A percentile compares a stretch with the other conserved stretches of the same genome.
Evolutionary conservation across 2,329 filamentous ascomycete genomes (phyloP).

Genomic region (Stachybotrys chartarum): DNA sequence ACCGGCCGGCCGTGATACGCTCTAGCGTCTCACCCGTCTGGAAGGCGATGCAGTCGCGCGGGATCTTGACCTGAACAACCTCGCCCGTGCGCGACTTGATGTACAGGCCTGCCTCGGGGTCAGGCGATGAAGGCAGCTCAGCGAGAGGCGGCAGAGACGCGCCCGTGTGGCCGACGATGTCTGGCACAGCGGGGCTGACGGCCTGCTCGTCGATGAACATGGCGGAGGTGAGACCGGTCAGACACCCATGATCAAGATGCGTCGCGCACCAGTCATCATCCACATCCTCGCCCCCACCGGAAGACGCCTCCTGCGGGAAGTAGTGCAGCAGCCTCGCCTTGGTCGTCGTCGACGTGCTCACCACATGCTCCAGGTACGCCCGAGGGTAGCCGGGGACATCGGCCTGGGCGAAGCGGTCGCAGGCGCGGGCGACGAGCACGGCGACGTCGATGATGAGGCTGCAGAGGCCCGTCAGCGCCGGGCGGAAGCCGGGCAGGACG

Average conservation of each 20-base stretch:
- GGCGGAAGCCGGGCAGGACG: conserved; percentile 67
- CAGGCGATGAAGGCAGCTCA: conserved; percentile 71
- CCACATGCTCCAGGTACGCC: conserved; percentile 81
- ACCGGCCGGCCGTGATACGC: conserved; percentile 81
- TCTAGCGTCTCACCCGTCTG: conserved; percentile 92
- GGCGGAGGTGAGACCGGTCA: conserved; percentile 88
- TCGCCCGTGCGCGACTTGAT: conserved; percentile 79
- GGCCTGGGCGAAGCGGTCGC: conserved; percentile 74
- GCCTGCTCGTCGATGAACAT: conserved; percentile 85
- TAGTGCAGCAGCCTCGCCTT: conserved; percentile 93
- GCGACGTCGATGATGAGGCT: conserved; percentile 82
- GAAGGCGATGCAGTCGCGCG: conserved; percentile 85
- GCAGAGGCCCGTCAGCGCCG: conserved; percentile 69
- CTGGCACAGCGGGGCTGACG: conserved; percentile 26
- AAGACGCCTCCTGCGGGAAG: conserved; percentile 56
- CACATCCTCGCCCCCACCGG: conserved; percentile 21
- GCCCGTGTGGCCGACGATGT: conserved; percentile 9
- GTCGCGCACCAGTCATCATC: conserved; percentile 94
- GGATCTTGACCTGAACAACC: conserved; percentile 87
- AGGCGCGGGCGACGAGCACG: conserved; percentile 80
- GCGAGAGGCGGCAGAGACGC: conserved; percentile 43
- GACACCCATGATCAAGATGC: conserved; percentile 84
- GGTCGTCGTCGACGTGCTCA: conserved; percentile 76
- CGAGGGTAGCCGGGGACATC: conserved; percentile 70
- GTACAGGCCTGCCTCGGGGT: conserved; percentile 83